Evolutionary conservation across 106 monocot species (phyloP), one percentile per base, ranked within the genome.

Genomic region (Dendrobium huoshanense): DNA sequence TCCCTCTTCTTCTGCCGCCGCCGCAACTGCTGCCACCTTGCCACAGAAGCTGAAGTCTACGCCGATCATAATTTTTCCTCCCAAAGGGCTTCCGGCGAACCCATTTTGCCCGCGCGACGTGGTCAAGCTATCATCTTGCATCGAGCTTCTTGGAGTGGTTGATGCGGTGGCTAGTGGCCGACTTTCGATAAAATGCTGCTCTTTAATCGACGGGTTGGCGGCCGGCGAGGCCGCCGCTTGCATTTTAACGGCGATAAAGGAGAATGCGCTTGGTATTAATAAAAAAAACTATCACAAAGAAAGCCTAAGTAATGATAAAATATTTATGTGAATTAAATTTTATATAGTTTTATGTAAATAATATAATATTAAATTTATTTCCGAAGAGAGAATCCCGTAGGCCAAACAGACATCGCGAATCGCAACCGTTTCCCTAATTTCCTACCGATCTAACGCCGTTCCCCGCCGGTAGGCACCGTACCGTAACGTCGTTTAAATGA

Each of bases 181-280:
- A 5, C 78, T 84, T 49, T 47, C 55, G 77, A 84, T 75, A 45
- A 19, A 84, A 15, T 84, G 87, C 78, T 87, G 87, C 75, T 78
- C 87, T 17, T 22, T 87, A 55, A 44, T 87, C 16, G 24, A 78
- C 1, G 84, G 84, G 0, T 78, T 87, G 11, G 42, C 81, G 24
- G 87, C 81, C 44, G 42, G 84, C 37, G 87, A 87, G 33, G 87
- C 84, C 6, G 84, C 87, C 4, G 84, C 81, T 37, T 87, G 87
- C 22, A 41, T 87, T 1, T 87, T 84, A 56, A 81, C 87, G 27
- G 78, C 81, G 3, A 87, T 87, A 5, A 87, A 76, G 75, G 49
- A 81, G 16, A 84, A 81, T 74, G 61, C 81, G 43, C 78, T 87
- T 2, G 88, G 88, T 27, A 27, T n/a, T n/a, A n/a, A n/a, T 8